phyloP scores from a whole-genome alignment of 2,329 filamentous ascomycete species.

The Exophiala spinifera region DNA sequence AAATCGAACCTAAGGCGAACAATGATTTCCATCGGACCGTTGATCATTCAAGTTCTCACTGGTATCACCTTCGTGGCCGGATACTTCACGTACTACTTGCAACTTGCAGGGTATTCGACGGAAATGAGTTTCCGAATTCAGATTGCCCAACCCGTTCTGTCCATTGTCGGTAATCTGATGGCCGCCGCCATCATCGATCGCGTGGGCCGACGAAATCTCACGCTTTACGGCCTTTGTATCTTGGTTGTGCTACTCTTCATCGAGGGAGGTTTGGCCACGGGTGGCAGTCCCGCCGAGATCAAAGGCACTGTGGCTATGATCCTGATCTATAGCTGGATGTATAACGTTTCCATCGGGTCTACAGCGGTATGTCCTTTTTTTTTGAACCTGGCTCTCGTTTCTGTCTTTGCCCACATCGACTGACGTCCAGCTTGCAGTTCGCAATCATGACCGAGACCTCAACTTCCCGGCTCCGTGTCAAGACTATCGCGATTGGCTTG shows the following conservation, averaged over 20 bases:
- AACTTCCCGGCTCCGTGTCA: conserved; percentile 39
- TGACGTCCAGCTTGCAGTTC: too few relatives aligned
- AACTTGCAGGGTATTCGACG: conserved; percentile 42
- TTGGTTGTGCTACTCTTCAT: conserved; percentile 43
- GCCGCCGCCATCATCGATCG: conserved; percentile 41
- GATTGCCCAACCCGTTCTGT: conserved; percentile 40
- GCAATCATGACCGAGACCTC: conserved; percentile 39
- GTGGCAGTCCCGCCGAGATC: neutral
- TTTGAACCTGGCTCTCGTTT: conserved; percentile 37
- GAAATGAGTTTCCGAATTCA: conserved; percentile 38
- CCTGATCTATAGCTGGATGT: conserved; percentile 27
- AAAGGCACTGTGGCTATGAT: conserved; percentile 35
- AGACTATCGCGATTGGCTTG: conserved; percentile 31
- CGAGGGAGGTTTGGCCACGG: conserved; percentile 36
- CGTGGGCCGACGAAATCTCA: conserved; percentile 38
- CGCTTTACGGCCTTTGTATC: conserved; percentile 35
- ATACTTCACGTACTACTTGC: conserved; percentile 46
- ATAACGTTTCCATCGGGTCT: too few relatives aligned
- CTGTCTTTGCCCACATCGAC: too few relatives aligned
- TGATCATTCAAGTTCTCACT: conserved; percentile 37
- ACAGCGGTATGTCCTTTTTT: conserved; percentile 31
- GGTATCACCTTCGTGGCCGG: conserved; percentile 38
- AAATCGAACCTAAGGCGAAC: conserved; percentile 40
- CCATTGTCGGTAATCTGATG: conserved; percentile 41
- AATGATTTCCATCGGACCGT: conserved; percentile 38